Base-by-base conservation (phyloP, 2,329 filamentous ascomycete species). In the Ambrosiella cleistominuta region DNA sequence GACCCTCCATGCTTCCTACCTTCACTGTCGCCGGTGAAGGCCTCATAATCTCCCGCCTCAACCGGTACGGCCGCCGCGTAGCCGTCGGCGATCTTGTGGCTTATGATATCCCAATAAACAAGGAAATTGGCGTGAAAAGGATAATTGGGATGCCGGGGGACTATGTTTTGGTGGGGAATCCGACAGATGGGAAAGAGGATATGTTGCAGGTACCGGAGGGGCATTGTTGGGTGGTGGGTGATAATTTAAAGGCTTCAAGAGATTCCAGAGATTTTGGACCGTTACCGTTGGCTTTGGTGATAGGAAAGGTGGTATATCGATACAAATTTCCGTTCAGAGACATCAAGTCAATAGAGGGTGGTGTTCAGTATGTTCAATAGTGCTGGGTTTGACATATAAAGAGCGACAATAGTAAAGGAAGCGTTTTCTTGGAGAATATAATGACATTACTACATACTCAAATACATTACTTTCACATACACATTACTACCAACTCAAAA, bases 231-330 rank as follows among this genome's bases (percentile, higher is more conserved):
- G 74, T 96, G 6, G 80, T 82, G 2, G 93, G 93, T 2, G 93
- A 98, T 69, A 97, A 97, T 69, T 67, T 95, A 61, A 76, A 81
- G 2, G 85, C 80, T 65, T 96, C 89, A 27, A 75, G 88, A 63
- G 93, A 98, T 72, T 96, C 89, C 49, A 81, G 93, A 62, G 75
- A 82, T 45, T 95, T 85, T 71, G 93, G 93, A 0, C 88, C 93
- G 0, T 68, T 98, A 36, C 93, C 93, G 0, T 72, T 98, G 66
- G 91, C 81, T 1, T 72, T 98, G 62, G 79, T 98, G 50, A 82
- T 78, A 64, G 89, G 89, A 52, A 97, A 95, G 68, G 82, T 93
- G 1, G 71, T 91, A 44, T 84, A 77, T 62, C 80, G 76, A n/a
- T 70, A 61, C 52, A 61, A 74, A 44, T 72, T 77, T 61, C 78